Base-by-base conservation (phyloP, 768 basidiomycete genomes). In the Piloderma croceum region DNA sequence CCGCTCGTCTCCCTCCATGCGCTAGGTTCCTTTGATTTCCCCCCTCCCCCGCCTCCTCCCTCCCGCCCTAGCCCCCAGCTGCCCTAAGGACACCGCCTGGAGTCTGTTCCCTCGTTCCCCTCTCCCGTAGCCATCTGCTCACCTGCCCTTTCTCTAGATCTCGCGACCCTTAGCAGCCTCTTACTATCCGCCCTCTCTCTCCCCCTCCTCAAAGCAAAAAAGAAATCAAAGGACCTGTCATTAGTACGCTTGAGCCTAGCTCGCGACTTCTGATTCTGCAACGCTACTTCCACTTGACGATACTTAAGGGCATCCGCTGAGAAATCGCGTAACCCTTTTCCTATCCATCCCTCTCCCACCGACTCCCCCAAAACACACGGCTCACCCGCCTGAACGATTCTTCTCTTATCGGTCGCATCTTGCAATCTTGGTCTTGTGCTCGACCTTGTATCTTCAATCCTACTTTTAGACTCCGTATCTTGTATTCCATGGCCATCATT, bases 131-230 rank as follows among this genome's bases (percentile, higher is more conserved):
- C 56, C 50, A 39, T 39, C 34, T 41, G 23, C 31, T 25, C 21
- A 24, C 20, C 18, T 39, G 38, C 31, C 45, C 38, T 22, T 41
- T 40, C 39, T 31, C 34, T 55, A 87, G 82, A 77, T 76, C 87
- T 90, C 86, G 86, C 86, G 86, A 90, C 87, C 87, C 88, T 90
- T 89, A 81, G 73, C 83, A 84, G 83, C 80, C 68, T 75, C 83
- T 71, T 63, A 66, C 63, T 50, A 52, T 57, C 76, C 83, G 73
- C 64, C 64, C 50, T 46, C 42, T 49, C 49, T 45, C 48, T 60
- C 47, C 50, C 51, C 51, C 56, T n/a, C n/a, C n/a, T n/a, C n/a
- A n/a, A n/a, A n/a, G n/a, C n/a, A n/a, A n/a, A n/a, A 46, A 50
- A 48, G 42, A 20, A 51, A 53, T 60, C 61, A 60, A 62, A 64